Conservation (phyloP, 805 yeast genomes). For the Teunomyces gatunensis region DNA sequence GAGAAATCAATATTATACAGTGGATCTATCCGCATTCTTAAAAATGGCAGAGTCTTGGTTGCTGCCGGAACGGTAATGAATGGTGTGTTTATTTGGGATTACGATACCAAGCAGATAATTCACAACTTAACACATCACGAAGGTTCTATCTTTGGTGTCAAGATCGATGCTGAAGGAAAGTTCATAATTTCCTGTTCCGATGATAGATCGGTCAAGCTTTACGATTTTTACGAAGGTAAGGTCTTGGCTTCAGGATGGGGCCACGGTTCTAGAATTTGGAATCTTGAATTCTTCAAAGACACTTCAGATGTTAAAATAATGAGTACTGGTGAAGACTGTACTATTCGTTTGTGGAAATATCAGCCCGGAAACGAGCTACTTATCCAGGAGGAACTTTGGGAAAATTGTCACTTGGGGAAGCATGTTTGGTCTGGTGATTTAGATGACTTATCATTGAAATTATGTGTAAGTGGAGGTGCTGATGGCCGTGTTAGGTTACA, state of each 20-base stretch:
- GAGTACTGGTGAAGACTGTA: constrained; percentile 80
- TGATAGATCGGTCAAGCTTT: constrained; percentile 82
- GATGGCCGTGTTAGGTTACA: constrained; percentile 79
- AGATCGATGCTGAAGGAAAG: constrained; percentile 53
- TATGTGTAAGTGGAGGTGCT: constrained; percentile 87
- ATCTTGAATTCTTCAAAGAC: constrained; percentile 8
- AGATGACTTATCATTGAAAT: constrained; percentile 32
- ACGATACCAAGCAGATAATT: constrained; percentile 36
- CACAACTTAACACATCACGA: constrained; percentile 72
- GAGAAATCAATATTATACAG: constrained; percentile 87
- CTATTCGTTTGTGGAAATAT: constrained; percentile 75
- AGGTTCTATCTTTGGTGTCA: constrained; percentile 87
- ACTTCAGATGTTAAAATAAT: constrained; percentile 42
- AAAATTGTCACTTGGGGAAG: constrained; percentile 74
- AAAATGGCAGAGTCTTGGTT: constrained; percentile 45
- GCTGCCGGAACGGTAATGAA: constrained; percentile 95
- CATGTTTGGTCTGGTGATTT: constrained; percentile 82
- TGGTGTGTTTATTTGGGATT: constrained; percentile 80
- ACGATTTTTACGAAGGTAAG: constrained; percentile 58
- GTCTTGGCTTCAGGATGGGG: constrained; percentile 89
- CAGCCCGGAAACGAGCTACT: constrained; percentile 25
- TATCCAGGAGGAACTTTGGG: constrained; percentile 47
- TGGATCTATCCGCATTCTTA: constrained; percentile 61
- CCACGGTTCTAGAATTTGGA: constrained; percentile 92
- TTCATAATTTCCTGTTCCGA: constrained; percentile 83